A percentile compares a stretch with the other conserved stretches of the same genome.
phyloP scores from a whole-genome alignment of 208 protist genomes.

The Leishmania gerbilli region DNA sequence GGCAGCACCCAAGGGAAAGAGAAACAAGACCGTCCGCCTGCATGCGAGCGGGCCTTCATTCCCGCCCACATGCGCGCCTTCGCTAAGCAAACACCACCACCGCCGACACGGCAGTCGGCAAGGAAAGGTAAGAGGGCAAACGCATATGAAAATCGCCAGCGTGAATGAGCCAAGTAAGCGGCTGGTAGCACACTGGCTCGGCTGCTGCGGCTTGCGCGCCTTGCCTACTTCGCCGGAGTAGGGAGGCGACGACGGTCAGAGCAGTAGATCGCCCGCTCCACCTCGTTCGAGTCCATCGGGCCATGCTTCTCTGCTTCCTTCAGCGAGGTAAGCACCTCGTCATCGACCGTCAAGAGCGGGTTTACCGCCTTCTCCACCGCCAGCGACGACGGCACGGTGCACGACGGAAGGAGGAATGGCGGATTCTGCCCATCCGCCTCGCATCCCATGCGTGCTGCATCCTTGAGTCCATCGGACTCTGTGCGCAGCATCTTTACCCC shows the following conservation, averaged over 20 bases:
- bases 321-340: constrained; percentile 37
- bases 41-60: neutral
- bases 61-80: neutral
- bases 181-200: neutral
- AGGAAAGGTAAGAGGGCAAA: neutral
- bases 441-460: constrained; percentile 20
- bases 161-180: neutral
- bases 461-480: constrained; percentile 42
- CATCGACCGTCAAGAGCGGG: constrained; percentile 65
- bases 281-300: constrained; percentile 23
- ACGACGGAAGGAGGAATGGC: constrained; percentile 41
- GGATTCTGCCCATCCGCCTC: constrained; percentile 5
- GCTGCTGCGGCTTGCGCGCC: neutral
- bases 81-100: neutral
- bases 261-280: constrained; percentile 51
- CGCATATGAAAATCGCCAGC: neutral
- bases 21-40: neutral
- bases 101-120: neutral
- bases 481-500: constrained; percentile 42
- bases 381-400: constrained; percentile 72
- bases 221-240: neutral
- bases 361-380: constrained; percentile 65
- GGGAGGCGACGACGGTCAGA: constrained; percentile 35
- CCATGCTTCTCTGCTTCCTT: constrained; percentile 17
- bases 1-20: neutral